phyloP scores from a whole-genome alignment of 2,329 filamentous ascomycete genomes.

The Neoarthrinium moseri region DNA sequence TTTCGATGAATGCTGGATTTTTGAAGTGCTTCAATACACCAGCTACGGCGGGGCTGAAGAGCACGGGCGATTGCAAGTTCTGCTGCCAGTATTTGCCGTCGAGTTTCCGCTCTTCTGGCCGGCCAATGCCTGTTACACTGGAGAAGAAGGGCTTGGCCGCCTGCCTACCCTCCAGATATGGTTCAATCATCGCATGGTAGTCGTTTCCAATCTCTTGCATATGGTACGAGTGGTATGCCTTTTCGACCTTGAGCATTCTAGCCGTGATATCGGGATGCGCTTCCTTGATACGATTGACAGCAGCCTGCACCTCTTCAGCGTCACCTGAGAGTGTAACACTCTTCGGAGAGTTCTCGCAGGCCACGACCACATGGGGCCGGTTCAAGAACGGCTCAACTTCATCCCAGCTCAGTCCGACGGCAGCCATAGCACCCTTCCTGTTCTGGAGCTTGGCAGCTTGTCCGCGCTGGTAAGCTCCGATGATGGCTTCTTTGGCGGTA shows the following conservation, averaged over 20 bases:
- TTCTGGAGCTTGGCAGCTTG: constrained; percentile 19
- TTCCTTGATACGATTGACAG: constrained; percentile 19
- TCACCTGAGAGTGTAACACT: constrained; percentile 25
- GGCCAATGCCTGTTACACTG: neutral
- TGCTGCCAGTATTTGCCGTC: constrained; percentile 17
- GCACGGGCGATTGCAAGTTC: constrained; percentile 20
- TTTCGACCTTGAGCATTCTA: constrained; percentile 23
- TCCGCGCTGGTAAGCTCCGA: constrained; percentile 40
- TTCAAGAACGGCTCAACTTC: constrained; percentile 20
- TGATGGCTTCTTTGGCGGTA: constrained; percentile 34
- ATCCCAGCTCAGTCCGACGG: constrained; percentile 24
- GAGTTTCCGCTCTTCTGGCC: neutral
- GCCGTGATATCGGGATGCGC: constrained; percentile 14
- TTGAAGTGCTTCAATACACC: constrained; percentile 8
- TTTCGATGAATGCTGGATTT: constrained; percentile 18
- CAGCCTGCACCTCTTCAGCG: constrained; percentile 12
- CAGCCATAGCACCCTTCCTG: constrained; percentile 29
- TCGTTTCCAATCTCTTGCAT: constrained; percentile 18
- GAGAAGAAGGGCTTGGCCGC: neutral
- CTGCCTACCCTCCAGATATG: neutral
- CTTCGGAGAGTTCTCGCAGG: constrained; percentile 22
- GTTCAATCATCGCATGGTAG: neutral
- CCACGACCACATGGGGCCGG: constrained; percentile 15
- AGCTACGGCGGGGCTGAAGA: constrained; percentile 16
- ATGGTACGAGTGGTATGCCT: constrained; percentile 31